Percentiles rank a stretch among this genome's conserved stretches.
These are phyloP conservation scores for Pascua sp. DNA, from an alignment of 1,284 basidiomycete genomes.

Conservation along the genomic window DNA sequence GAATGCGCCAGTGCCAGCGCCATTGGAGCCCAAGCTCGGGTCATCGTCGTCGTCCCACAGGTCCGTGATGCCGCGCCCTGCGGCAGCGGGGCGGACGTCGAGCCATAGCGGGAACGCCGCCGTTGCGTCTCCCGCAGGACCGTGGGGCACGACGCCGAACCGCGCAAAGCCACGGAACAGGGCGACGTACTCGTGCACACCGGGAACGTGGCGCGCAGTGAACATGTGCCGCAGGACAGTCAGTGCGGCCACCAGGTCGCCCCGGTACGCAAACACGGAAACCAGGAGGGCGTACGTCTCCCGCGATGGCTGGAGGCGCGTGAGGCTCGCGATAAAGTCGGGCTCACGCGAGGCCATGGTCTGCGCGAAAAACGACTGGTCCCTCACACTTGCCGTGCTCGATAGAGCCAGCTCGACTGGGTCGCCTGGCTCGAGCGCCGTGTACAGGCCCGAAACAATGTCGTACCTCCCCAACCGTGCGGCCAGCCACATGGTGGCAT, in stretches of 20 bases:
- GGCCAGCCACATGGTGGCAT: conserved; percentile 54
- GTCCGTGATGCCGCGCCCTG: conserved; percentile 1
- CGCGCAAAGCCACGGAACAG: conserved; percentile 73
- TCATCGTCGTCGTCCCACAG: conserved; percentile 6
- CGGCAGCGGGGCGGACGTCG: neutral
- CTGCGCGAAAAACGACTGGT: conserved; percentile 13
- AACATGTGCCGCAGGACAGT: conserved; percentile 69
- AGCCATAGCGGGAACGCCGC: conserved; percentile 12
- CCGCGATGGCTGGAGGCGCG: conserved; percentile 57
- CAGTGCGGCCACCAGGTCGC: conserved; percentile 61
- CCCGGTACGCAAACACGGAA: conserved; percentile 65
- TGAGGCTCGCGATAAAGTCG: conserved; percentile 3
- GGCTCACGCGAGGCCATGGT: neutral
- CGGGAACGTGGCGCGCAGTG: conserved; percentile 35
- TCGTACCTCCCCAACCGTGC: conserved; percentile 55
- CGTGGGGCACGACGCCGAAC: conserved; percentile 26
- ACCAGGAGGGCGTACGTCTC: conserved; percentile 68
- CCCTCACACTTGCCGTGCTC: neutral
- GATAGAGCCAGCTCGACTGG: neutral
- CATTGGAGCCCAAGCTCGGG: too few species aligned
- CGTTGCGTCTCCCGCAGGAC: conserved; percentile 10
- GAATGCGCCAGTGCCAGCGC: conserved; percentile 1
- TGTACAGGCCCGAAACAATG: conserved; percentile 61
- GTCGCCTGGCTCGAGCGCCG: conserved; percentile 1
- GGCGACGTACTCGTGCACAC: conserved; percentile 57